These are phyloP conservation scores for Chrysoporthe deuterocubensis DNA, from an alignment of 2,329 filamentous ascomycete species.

Conservation along the genomic window DNA sequence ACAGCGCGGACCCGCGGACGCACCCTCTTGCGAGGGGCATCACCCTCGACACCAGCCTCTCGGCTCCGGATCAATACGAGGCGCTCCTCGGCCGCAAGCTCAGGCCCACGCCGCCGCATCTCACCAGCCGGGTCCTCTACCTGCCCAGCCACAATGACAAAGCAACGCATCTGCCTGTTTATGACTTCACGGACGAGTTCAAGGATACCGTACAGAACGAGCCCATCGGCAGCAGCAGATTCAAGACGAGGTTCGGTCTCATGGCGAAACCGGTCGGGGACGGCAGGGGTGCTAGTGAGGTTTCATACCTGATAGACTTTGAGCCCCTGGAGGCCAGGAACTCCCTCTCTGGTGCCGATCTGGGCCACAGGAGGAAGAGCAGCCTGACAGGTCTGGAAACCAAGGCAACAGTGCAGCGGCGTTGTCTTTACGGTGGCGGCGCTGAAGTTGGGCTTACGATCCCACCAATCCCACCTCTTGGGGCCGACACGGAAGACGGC, in stretches of 20 bases:
- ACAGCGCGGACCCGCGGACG: slow-evolving; percentile 13
- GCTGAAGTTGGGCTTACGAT: slow-evolving; percentile 22
- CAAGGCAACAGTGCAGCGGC: slow-evolving; percentile 20
- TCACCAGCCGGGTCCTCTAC: slow-evolving; percentile 24
- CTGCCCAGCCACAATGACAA: slow-evolving; percentile 26
- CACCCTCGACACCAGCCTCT: slow-evolving; percentile 17
- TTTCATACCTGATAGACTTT: slow-evolving; percentile 27
- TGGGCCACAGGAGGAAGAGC: neutral
- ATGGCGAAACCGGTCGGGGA: slow-evolving; percentile 28
- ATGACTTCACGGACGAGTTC: slow-evolving; percentile 27
- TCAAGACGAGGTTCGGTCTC: slow-evolving; percentile 26
- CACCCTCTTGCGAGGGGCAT: slow-evolving; percentile 11
- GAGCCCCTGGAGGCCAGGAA: slow-evolving; percentile 21
- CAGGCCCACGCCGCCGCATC: slow-evolving; percentile 19
- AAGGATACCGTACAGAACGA: slow-evolving; percentile 15
- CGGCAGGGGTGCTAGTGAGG: slow-evolving; percentile 21
- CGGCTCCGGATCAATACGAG: slow-evolving; percentile 21
- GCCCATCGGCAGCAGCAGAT: slow-evolving; percentile 27
- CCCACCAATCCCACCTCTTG: neutral
- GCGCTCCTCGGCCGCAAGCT: slow-evolving; percentile 25
- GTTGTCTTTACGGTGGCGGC: slow-evolving; percentile 21
- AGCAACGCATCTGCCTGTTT: slow-evolving; percentile 26
- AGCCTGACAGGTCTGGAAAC: neutral
- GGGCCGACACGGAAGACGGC: slow-evolving; percentile 3
- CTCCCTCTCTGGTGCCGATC: slow-evolving; percentile 2